phyloP scores from a whole-genome alignment of 257 asterid genomes.

The Solanum medicagineum region DNA sequence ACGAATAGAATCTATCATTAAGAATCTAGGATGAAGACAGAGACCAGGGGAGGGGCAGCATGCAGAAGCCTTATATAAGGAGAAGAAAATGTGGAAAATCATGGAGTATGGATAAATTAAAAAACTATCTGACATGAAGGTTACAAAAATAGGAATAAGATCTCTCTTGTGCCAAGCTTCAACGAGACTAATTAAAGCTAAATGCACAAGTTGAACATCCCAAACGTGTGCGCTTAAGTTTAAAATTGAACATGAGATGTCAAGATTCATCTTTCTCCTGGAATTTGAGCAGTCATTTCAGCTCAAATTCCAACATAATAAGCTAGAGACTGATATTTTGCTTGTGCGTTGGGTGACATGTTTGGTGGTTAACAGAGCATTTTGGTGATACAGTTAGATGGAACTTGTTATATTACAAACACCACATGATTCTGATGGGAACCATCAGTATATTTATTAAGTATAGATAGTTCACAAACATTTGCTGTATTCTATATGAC shows the following conservation, averaged over 20 bases:
- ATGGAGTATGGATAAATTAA: neutral
- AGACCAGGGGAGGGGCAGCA: neutral
- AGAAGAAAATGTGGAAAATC: neutral
- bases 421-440: neutral
- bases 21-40: neutral
- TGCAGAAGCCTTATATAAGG: neutral
- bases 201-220: neutral
- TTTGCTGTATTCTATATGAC: neutral
- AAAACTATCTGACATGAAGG: neutral
- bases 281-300: neutral
- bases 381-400: neutral
- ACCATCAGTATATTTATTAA: neutral
- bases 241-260: neutral
- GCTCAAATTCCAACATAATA: neutral
- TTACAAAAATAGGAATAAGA: too few species aligned
- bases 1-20: neutral
- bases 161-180: neutral
- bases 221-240: neutral
- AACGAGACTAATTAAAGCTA: neutral
- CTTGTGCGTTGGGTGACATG: neutral
- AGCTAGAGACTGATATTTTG: neutral
- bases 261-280: neutral
- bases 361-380: neutral
- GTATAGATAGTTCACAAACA: neutral
- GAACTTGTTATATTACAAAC: neutral